Evolutionary conservation across 805 yeast genomes (phyloP).

Genomic region (Saccharomyces jurei): DNA sequence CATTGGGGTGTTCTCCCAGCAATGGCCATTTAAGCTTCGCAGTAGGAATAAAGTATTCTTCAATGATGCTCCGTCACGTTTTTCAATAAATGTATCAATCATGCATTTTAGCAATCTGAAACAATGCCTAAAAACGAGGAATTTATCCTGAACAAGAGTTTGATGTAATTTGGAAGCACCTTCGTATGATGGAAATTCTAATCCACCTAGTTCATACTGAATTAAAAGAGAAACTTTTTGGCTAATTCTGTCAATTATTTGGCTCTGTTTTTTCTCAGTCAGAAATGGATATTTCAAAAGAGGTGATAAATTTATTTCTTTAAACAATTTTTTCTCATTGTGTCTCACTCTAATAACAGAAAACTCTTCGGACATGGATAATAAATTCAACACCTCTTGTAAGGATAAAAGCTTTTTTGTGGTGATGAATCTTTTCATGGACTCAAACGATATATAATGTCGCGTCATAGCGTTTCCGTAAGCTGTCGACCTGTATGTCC

Average conservation of each 20-base stretch:
- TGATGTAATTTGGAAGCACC: conserved; percentile 35
- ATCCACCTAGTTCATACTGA: conserved; percentile 45
- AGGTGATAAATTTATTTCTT: conserved; percentile 37
- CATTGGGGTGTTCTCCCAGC: conserved; percentile 45
- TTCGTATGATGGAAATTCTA: conserved; percentile 38
- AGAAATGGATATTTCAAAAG: conserved; percentile 32
- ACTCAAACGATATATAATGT: conserved; percentile 39
- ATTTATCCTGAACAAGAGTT: conserved; percentile 38
- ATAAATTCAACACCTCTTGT: conserved; percentile 17
- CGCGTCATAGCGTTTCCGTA: conserved; percentile 44
- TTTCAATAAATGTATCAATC: conserved; percentile 36
- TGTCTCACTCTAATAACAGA: conserved; percentile 34
- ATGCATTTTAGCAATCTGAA: conserved; percentile 38
- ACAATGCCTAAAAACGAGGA: conserved; percentile 35
- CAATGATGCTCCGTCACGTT: conserved; percentile 37
- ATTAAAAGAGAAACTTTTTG: conserved; percentile 38
- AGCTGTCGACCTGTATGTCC: conserved; percentile 28
- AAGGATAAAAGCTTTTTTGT: conserved; percentile 9
- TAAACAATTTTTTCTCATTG: conserved; percentile 38
- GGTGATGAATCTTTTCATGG: conserved; percentile 33
- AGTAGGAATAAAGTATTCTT: conserved; percentile 32
- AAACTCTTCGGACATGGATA: conserved; percentile 37
- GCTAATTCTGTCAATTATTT: conserved; percentile 16
- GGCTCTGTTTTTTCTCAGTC: conserved; percentile 22
- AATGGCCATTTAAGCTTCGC: conserved; percentile 36